phyloP scores from a whole-genome alignment of 331 rosid species.

The Erythrophleum ivorense region DNA sequence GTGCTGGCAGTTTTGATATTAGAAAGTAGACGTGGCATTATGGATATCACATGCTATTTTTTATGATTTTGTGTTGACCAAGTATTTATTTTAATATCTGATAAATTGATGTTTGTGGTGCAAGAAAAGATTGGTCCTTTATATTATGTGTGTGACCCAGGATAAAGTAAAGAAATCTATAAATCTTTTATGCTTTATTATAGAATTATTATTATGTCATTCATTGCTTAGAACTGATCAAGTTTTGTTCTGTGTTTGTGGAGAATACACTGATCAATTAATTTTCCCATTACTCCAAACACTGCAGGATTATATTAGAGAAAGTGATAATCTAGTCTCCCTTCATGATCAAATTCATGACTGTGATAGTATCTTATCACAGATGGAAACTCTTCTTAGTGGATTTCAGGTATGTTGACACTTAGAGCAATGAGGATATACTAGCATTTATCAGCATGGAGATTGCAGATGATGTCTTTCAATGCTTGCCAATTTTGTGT shows the following conservation, averaged over 20 bases:
- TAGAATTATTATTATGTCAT: slow-evolving; percentile 16
- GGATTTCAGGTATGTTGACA: slow-evolving; percentile 84
- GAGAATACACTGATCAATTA: slow-evolving; percentile 15
- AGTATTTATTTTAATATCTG: background rate
- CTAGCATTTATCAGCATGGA: slow-evolving; percentile 11
- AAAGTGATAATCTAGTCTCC: slow-evolving; percentile 95
- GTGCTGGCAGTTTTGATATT: background rate
- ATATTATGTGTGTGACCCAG: background rate
- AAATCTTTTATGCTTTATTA: slow-evolving; percentile 8
- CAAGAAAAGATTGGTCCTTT: slow-evolving; percentile 5
- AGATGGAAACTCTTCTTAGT: slow-evolving; percentile 93
- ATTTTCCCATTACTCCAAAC: slow-evolving; percentile 32
- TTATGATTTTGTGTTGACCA: background rate
- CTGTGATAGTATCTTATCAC: slow-evolving; percentile 92
- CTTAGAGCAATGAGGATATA: slow-evolving; percentile 34
- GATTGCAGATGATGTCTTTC: background rate
- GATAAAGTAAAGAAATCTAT: slow-evolving; percentile 10
- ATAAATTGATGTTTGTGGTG: slow-evolving; percentile 12
- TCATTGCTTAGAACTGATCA: background rate
- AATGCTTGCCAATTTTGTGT: slow-evolving; percentile 2
- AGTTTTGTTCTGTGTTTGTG: slow-evolving; percentile 25
- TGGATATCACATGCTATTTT: background rate
- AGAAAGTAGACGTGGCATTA: slow-evolving; percentile 16
- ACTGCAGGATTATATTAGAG: slow-evolving; percentile 86
- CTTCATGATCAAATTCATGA: slow-evolving; percentile 98